Evolutionary conservation across 768 basidiomycete species (phyloP).

Genomic region (Tephrocybe sp.): DNA sequence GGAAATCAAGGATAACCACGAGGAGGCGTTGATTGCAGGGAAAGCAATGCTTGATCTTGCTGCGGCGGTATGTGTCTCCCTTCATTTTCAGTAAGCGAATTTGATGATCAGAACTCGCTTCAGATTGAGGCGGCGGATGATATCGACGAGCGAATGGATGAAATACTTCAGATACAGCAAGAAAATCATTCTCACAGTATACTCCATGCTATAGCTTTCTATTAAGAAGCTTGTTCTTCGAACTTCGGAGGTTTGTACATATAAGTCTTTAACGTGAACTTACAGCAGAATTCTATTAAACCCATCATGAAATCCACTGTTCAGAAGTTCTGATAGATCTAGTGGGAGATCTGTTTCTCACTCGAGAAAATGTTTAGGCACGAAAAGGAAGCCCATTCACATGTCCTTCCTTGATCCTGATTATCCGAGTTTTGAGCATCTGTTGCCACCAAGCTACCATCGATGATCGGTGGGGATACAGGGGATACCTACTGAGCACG

Average conservation of each 20-base stretch:
- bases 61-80: slow-evolving; percentile 61
- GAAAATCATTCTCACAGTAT: slow-evolving; percentile 91
- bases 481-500: slow-evolving; percentile 29
- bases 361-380: no score
- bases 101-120: slow-evolving; percentile 12
- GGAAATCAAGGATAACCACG: slow-evolving; percentile 98
- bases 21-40: slow-evolving; percentile 95
- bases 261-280: not conserved
- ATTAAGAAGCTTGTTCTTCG: slow-evolving; percentile 39
- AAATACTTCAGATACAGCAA: slow-evolving; percentile 80
- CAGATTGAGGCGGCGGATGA: slow-evolving; percentile 87
- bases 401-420: no score
- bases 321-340: no score
- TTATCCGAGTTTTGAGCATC: no score
- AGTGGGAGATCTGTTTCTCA: no score
- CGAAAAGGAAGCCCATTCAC: no score
- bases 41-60: slow-evolving; percentile 93
- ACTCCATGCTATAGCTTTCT: slow-evolving; percentile 89
- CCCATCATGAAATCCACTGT: no score
- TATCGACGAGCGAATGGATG: slow-evolving; percentile 88
- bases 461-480: no score
- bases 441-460: no score
- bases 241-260: not conserved
- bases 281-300: no score
- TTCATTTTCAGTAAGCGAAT: slow-evolving; percentile 4